Evolutionary conservation across 176 grass and related monocot genomes (phyloP).

Genomic region (Triticum turgidum): DNA sequence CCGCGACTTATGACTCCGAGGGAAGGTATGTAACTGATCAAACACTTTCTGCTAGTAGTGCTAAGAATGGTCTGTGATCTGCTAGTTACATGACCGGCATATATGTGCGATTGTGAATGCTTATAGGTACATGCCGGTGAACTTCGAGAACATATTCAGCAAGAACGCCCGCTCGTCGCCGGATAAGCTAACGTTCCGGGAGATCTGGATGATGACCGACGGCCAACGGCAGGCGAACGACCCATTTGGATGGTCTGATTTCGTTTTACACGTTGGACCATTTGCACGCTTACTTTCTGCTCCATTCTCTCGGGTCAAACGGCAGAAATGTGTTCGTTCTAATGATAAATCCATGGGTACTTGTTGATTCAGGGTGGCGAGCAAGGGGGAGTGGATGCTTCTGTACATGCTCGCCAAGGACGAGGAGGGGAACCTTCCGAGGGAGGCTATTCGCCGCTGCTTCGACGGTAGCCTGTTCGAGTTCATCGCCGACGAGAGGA

Average conservation of each 20-base stretch:
- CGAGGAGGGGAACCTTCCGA: conserved; percentile 60
- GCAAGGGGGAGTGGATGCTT: conserved; percentile 69
- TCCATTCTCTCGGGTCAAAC: background rate
- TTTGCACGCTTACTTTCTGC: background rate
- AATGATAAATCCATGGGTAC: background rate
- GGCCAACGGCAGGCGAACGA: conserved; percentile 41
- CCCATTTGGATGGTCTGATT: conserved; percentile 45
- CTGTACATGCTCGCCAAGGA: conserved; percentile 67
- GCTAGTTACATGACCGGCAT: background rate
- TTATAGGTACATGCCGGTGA: conserved; percentile 65
- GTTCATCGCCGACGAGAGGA: conserved; percentile 25
- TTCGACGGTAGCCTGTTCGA: conserved; percentile 79
- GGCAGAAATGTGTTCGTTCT: background rate
- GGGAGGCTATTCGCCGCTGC: conserved; percentile 53
- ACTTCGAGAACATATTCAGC: conserved; percentile 92
- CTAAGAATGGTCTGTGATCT: background rate
- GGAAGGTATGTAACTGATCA: conserved; percentile 51
- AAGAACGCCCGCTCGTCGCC: conserved; percentile 65
- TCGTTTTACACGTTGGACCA: background rate
- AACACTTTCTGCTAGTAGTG: no score
- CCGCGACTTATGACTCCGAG: conserved; percentile 63
- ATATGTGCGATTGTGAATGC: background rate
- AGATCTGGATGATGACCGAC: conserved; percentile 69
- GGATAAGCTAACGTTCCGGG: conserved; percentile 52
- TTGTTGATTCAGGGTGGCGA: conserved; percentile 36